Evolutionary conservation across 2,329 filamentous ascomycete species (phyloP).

Genomic region (Aspergillus cejpii): DNA sequence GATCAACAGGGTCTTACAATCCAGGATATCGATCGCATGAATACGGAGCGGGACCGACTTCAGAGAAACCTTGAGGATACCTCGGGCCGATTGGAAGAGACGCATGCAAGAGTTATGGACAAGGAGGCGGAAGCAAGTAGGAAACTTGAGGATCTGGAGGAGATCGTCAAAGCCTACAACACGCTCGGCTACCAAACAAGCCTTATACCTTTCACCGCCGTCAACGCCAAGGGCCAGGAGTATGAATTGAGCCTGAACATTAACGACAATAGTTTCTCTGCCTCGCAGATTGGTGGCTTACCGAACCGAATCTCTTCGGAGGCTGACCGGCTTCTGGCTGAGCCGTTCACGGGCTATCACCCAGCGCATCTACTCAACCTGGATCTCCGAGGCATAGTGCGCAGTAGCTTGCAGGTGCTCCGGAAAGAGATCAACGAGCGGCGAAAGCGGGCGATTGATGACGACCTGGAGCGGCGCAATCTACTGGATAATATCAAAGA

Average conservation of each 20-base stretch:
- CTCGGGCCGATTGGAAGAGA: conserved; percentile 69
- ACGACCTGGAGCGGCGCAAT: conserved; percentile 91
- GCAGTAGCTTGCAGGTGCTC: conserved; percentile 67
- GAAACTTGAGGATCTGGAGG: conserved; percentile 88
- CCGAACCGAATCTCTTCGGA: conserved; percentile 46
- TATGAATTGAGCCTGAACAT: conserved; percentile 82
- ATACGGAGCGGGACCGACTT: conserved; percentile 85
- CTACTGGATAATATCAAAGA: conserved; percentile 91
- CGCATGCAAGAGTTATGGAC: conserved; percentile 73
- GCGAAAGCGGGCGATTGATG: conserved; percentile 71
- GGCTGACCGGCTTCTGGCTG: conserved; percentile 72
- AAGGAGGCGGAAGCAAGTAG: conserved; percentile 80
- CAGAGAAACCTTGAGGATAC: conserved; percentile 79
- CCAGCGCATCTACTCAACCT: conserved; percentile 82
- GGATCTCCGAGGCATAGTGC: conserved; percentile 76
- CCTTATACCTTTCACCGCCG: conserved; percentile 75
- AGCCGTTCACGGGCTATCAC: conserved; percentile 78
- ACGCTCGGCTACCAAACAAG: conserved; percentile 89
- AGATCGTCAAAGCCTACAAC: conserved; percentile 85
- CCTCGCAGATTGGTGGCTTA: conserved; percentile 50
- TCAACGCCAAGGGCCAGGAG: conserved; percentile 75
- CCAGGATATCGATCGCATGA: conserved; percentile 99
- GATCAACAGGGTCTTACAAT: conserved; percentile 93
- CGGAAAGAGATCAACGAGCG: conserved; percentile 91
- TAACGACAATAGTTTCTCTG: conserved; percentile 71